Base-by-base conservation (phyloP, 768 basidiomycete species). In the Tulasnella calospora region DNA sequence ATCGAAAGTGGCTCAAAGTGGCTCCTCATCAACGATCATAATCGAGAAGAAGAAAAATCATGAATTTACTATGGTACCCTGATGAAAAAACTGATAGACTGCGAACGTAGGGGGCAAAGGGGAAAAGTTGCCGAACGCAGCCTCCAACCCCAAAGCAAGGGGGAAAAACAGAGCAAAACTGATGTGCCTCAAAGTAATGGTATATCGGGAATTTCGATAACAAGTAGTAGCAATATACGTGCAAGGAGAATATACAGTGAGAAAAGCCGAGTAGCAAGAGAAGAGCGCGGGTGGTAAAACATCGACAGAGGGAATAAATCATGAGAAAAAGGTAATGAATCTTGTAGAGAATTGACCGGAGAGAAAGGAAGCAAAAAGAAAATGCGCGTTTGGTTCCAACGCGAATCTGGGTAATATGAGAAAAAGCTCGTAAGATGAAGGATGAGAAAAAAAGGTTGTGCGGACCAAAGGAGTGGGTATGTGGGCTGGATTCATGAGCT, bases 221-320 rank as follows among this genome's bases (percentile, higher is more conserved):
- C 61, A 67, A 67, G 61, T 27, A 19, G 61, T 67, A 67, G 61
- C 61, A 67, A 67, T 67, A 67, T 67, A 67, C 27, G 61, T 67
- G 61, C 61, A 67, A 17, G 27, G 4, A 35, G 17, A 33, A 27
- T 67, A 67, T 67, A 67, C 61, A 67, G 33, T 67, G 61, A 67
- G 61, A 67, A 67, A 67, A n/a, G n/a, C n/a, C n/a, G n/a, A n/a
- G 27, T 9, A n/a, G 27, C 8, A n/a, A 30, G 10, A 21, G 33
- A 67, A 35, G n/a, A 57, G 30, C 27, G n/a, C 30, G 61, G 61
- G 61, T 67, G 61, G 61, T 67, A 35, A 67, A 67, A 67, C 61
- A 67, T 67, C 61, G 61, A 67, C 61, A 67, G 61, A 67, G 33
- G 61, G 61, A 67, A 67, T 67, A 67, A 67, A 67, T 67, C 61